Evolutionary conservation across 2,329 filamentous ascomycete species (phyloP), one percentile per base, ranked within the genome.

Genomic region (Fusarium succisae): DNA sequence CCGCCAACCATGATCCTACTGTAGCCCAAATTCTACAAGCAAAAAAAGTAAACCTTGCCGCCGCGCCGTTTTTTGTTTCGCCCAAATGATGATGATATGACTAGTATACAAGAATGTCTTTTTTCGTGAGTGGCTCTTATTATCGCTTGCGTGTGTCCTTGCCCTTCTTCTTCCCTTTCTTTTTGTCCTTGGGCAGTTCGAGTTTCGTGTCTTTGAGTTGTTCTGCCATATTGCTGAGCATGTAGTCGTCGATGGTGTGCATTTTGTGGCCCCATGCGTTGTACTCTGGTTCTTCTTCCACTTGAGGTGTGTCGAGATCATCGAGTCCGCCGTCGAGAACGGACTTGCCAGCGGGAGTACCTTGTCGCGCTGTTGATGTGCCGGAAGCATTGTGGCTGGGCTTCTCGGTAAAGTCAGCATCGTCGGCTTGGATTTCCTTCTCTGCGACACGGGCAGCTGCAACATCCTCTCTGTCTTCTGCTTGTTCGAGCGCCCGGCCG

Each of bases 391-490:
- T 66, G 77, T 80, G 62, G 77, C 86, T 75, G 63, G 87, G 83
- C 80, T 90, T 89, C 78, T 95, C 93, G 6, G 91, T 91, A 75
- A 97, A 97, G 79, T 97, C 95, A 9, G 91, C 93, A 51, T 95
- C 94, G 76, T 97, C 94, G 30, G 93, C 92, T 77, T 94, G 91
- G 53, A 96, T 92, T 81, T 99, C 96, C 79, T 93, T 96, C 80
- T 97, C 93, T 0, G 96, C 96, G 15, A 93, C 90, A 58, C 93
- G 92, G 5, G 96, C 96, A 0, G 96, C 96, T 32, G 91, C 91
- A 20, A 96, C 94, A 80, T 99, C 96, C 80, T 99, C 96, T 54
- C 90, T 90, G 78, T 99, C 96, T 82, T 99, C 96, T 1, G 95
- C 96, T 73, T 94, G 93, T 76, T 97, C 95, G 38, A 99, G 91